A percentile compares a stretch with the other conserved stretches of the same genome.
Evolutionary conservation across 164 flowering plant species (phyloP).

Genomic region (Dillenia suffruticosa): DNA sequence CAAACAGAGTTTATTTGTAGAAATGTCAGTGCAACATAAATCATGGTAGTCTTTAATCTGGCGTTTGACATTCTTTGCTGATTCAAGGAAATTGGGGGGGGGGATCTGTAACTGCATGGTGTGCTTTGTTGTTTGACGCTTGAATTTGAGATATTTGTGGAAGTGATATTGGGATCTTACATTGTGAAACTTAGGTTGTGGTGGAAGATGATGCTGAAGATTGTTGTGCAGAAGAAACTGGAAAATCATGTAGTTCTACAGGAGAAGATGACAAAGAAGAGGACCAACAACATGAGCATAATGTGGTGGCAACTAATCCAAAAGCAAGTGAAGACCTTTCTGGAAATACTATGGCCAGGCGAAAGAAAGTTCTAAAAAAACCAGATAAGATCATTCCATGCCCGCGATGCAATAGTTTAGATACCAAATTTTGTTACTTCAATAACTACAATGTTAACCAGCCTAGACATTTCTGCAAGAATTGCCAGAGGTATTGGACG

Average conservation of each 20-base stretch:
- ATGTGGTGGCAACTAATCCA: constrained; percentile 1
- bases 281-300: constrained; percentile 6
- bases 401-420: constrained; percentile 51
- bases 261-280: constrained; percentile 14
- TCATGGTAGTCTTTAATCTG: too few species aligned
- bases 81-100: too few species aligned
- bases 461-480: constrained; percentile 50
- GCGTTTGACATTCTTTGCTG: too few species aligned
- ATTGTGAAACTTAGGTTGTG: too few species aligned
- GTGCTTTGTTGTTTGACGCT: too few species aligned
- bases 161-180: too few species aligned
- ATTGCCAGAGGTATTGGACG: constrained; percentile 59
- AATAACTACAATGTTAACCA: constrained; percentile 57
- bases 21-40: too few species aligned
- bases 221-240: neutral
- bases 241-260: constrained; percentile 5
- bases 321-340: constrained; percentile 23
- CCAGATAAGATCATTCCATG: constrained; percentile 51
- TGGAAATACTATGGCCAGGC: constrained; percentile 18
- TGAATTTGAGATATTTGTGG: too few species aligned
- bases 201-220: constrained; percentile 2
- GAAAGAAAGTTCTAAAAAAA: constrained; percentile 22
- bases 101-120: too few species aligned
- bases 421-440: constrained; percentile 53
- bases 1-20: too few species aligned